Evolutionary conservation across 73 alveolate species (phyloP), one percentile per base, ranked within the genome.

Genomic region (Tetrahymena thermophila): DNA sequence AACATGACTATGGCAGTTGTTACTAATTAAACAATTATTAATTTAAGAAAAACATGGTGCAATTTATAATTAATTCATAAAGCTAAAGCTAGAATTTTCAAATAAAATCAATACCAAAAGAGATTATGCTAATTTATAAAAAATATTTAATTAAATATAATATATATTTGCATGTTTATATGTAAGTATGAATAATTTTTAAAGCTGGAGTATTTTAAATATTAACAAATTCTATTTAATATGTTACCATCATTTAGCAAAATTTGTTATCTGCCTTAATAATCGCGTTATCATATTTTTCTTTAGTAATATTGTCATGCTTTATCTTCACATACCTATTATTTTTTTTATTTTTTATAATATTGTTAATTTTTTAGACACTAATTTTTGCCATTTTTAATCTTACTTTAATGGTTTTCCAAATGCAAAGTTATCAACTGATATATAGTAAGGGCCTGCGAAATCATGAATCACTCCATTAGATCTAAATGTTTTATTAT

Each of bases 381-480:
- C 11, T 19, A 28, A 21, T 71, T 23, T 28, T 0, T 71, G 93
- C 43, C 95, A 44, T 28, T 98, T 96, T n/a, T 98, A 97, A 25
- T 84, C 96, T 96, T 97, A 96, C 96, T 98, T 99, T 38, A 96
- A 95, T 34, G 99, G 99, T 96, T 96, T 96, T 25, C 99, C 99
- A 95, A 99, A 99, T 1, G 99, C 98, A 97, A 99, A 96, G 71
- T 99, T 99, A 94, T 98, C 99, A n/a, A 97, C 95, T 25, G 99
- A 93, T 23, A 99, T 97, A 85, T 56, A 94, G 94, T 98, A 98
- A n/a, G 99, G 99, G n/a, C 99, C 99, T 9, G 99, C 98, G 94
- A 98, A 99, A 93, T 99, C 99, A 96, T 98, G 99, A 44, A 99
- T 98, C 19, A 96, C 94, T 1, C 99, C 99, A 35, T 98, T 98